Evolutionary conservation across 108 stramenopile genomes (phyloP), one percentile per base, ranked within the genome.

Genomic region (Cyclotella baltica): DNA sequence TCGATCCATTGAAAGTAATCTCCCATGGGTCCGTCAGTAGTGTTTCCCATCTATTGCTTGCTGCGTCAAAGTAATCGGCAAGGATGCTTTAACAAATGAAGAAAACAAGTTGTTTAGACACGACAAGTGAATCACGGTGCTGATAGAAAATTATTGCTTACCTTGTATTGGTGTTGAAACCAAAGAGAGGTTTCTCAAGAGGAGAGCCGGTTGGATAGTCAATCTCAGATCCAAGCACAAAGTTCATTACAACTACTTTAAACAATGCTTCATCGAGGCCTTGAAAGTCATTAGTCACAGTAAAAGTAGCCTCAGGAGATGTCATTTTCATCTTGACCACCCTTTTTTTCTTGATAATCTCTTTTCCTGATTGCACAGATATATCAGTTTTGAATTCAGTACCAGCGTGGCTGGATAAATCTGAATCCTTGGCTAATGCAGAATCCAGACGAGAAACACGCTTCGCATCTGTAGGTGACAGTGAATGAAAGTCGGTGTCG

Each of bases 201-300:
- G 50, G 47, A 67, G 65, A 4, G 0, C 58, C 53, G n/a, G 64
- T 59, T 20, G 81, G 72, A 56, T 74, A 83, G 25, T 78, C 72
- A n/a, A 83, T 40, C 66, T 83, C 81, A 31, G 76, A 72, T 20
- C 77, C 81, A 29, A 73, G 28, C 0, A 92, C 90, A 78, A 88
- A 86, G 65, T 90, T 91, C 27, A 67, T 67, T n/a, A 85, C 65
- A 18, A 80, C 61, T 13, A 92, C 62, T 55, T 92, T 86, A 67
- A 96, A 91, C 37, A 96, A 72, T 13, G 95, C 88, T 52, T 93
- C 91, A 67, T 96, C 95, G 6, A 96, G 67, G 0, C 92, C 92
- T 70, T 96, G 92, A 19, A 96, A 80, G 71, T 96, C 95, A 72
- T 96, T 96, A 47, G 90, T 85, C 31, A 93, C 62, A 59, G 92